A percentile compares a stretch with the other conserved stretches of the same genome.
phyloP scores from a whole-genome alignment of 179 eudicot genomes.

The Actinidia arguta region DNA sequence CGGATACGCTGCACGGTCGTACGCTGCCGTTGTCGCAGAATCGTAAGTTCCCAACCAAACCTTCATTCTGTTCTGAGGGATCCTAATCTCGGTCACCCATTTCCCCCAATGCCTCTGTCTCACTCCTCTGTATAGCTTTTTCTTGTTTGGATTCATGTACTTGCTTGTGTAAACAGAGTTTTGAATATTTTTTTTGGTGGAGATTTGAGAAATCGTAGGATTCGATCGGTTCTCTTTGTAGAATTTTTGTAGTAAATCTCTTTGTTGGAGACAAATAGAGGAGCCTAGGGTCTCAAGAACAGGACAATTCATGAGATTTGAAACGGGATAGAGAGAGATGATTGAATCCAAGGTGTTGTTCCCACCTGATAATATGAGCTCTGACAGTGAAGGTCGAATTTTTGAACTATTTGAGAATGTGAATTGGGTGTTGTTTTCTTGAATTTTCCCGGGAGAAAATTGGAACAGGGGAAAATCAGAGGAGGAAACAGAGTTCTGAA shows the following conservation, averaged over 20 bases:
- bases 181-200: conserved; percentile 20
- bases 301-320: conserved; percentile 29
- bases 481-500: conserved; percentile 28
- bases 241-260: conserved; percentile 70
- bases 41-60: conserved; percentile 95
- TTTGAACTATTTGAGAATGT: conserved; percentile 26
- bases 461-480: conserved; percentile 28
- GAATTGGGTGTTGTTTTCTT: conserved; percentile 39
- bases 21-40: conserved; percentile 85
- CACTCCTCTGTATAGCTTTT: conserved; percentile 89
- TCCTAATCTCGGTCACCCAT: conserved; percentile 93
- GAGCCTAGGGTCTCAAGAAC: conserved; percentile 68
- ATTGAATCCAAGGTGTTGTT: conserved; percentile 72
- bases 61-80: conserved; percentile 82
- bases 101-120: conserved; percentile 97
- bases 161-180: conserved; percentile 9
- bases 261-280: conserved; percentile 73
- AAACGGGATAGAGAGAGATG: conserved; percentile 51
- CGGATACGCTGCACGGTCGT: conserved; percentile 83
- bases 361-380: conserved; percentile 59
- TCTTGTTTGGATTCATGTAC: conserved; percentile 40
- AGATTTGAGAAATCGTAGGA: conserved; percentile 13
- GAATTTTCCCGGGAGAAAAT: conserved; percentile 32
- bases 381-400: conserved; percentile 60
- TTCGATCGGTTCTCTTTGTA: conserved; percentile 43